Evolutionary conservation across 2,329 filamentous ascomycete genomes (phyloP).

Genomic region (Trichoderma cornu-damae): DNA sequence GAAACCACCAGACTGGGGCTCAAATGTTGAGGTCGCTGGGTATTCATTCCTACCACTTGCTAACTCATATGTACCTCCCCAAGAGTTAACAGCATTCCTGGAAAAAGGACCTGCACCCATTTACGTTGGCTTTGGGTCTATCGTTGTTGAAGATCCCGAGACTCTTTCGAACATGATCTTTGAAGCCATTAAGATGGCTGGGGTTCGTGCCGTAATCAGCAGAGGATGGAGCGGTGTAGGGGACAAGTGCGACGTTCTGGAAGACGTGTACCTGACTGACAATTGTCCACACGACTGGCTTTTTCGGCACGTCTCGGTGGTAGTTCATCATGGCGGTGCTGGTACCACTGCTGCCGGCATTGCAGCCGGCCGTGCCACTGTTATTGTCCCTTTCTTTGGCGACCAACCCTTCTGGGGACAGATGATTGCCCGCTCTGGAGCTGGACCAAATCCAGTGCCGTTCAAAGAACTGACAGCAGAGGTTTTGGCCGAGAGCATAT

Average conservation of each 20-base stretch:
- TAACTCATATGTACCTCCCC: slow-evolving; percentile 47
- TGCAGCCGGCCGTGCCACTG: slow-evolving; percentile 54
- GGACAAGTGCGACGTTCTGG: slow-evolving; percentile 38
- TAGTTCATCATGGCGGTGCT: slow-evolving; percentile 61
- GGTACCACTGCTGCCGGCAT: slow-evolving; percentile 61
- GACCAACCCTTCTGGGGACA: slow-evolving; percentile 62
- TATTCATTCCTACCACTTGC: slow-evolving; percentile 57
- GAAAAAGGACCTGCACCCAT: slow-evolving; percentile 53
- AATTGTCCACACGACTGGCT: slow-evolving; percentile 64
- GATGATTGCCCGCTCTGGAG: slow-evolving; percentile 57
- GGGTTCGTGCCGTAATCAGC: slow-evolving; percentile 56
- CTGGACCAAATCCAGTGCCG: slow-evolving; percentile 54
- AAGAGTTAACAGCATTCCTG: slow-evolving; percentile 51
- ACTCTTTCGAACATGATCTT: slow-evolving; percentile 54
- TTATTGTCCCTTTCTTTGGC: slow-evolving; percentile 63
- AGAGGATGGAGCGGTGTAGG: slow-evolving; percentile 62
- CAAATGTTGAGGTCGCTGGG: slow-evolving; percentile 55
- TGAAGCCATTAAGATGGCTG: slow-evolving; percentile 51
- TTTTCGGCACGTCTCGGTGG: slow-evolving; percentile 53
- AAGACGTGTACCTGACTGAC: slow-evolving; percentile 56
- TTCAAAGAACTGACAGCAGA: slow-evolving; percentile 54
- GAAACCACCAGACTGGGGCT: slow-evolving; percentile 58
- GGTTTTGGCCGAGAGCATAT: slow-evolving; percentile 50
- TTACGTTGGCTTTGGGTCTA: slow-evolving; percentile 63
- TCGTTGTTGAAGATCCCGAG: slow-evolving; percentile 59